Evolutionary conservation across 1,284 basidiomycete genomes (phyloP).

Genomic region (Papiliotrema flavescens): DNA sequence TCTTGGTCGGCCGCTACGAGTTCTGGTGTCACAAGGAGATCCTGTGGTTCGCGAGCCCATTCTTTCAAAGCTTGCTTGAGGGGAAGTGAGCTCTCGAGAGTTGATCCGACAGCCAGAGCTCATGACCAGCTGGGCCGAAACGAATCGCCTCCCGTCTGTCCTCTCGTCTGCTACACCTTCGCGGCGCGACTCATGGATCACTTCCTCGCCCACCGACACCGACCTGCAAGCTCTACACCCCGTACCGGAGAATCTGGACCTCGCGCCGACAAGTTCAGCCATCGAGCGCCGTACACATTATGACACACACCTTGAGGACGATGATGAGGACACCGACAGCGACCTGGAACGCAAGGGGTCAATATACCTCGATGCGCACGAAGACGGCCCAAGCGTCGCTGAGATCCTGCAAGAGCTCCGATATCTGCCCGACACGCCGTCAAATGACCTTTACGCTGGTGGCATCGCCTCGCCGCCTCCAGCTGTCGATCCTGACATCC

Average conservation of each 20-base stretch:
- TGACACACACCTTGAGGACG: neutral
- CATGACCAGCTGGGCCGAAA: constrained; percentile 40
- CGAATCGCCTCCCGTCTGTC: constrained; percentile 2
- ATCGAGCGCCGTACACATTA: too few species aligned
- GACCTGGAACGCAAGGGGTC: constrained; percentile 17
- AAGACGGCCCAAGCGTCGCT: constrained; percentile 23
- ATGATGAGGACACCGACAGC: neutral
- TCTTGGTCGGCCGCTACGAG: constrained; percentile 37
- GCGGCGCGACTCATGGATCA: constrained; percentile 6
- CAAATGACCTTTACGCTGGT: neutral
- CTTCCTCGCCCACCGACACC: constrained; percentile 8
- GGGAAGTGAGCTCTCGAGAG: constrained; percentile 43
- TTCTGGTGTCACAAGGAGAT: constrained; percentile 49
- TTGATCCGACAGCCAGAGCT: too few species aligned
- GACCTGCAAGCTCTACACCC: neutral
- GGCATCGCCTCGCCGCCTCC: neutral
- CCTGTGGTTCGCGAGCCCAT: constrained; percentile 45
- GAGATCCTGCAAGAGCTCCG: constrained; percentile 35
- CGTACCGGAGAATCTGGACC: neutral
- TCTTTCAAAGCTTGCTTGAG: constrained; percentile 41
- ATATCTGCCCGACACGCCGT: constrained; percentile 24
- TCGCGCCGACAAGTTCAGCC: too few species aligned
- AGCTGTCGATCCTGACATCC: neutral
- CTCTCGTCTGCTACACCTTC: constrained; percentile 2
- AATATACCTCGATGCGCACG: constrained; percentile 38